Conservation (phyloP, 441 rosid species). For the Euphorbia schlechtendalii region DNA sequence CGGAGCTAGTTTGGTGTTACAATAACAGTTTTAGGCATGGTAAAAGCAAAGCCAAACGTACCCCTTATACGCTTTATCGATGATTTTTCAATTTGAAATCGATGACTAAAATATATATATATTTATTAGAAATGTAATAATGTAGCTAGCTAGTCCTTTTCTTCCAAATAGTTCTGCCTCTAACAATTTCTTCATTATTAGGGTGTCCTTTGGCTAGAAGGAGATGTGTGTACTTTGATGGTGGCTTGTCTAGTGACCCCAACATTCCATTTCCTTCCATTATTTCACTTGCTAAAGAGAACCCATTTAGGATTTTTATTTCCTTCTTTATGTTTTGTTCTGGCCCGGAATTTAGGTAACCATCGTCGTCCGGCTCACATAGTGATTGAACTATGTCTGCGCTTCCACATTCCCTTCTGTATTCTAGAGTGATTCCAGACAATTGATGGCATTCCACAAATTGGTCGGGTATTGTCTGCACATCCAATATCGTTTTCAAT, state of each 20-base stretch:
- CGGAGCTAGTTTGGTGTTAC: too few species aligned
- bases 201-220: slow-evolving; percentile 33
- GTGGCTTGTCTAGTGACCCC: slow-evolving; percentile 27
- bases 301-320: slow-evolving; percentile 27
- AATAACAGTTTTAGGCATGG: too few species aligned
- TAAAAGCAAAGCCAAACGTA: too few species aligned
- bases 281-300: slow-evolving; percentile 38
- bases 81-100: too few species aligned
- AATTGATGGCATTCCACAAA: slow-evolving; percentile 46
- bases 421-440: slow-evolving; percentile 40
- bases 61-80: too few species aligned
- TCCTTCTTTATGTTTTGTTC: slow-evolving; percentile 11
- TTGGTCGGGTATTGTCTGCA: slow-evolving; percentile 52
- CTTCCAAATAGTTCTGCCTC: slow-evolving; percentile 61
- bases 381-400: slow-evolving; percentile 53
- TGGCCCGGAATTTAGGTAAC: slow-evolving; percentile 15
- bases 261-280: slow-evolving; percentile 39
- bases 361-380: slow-evolving; percentile 48
- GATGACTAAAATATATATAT: too few species aligned
- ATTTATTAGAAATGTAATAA: slow-evolving; percentile 19
- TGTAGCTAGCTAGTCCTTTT: slow-evolving; percentile 26
- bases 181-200: slow-evolving; percentile 44
- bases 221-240: slow-evolving; percentile 48
- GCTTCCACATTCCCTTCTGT: slow-evolving; percentile 54
- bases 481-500: neutral